A percentile compares a stretch with the other conserved stretches of the same genome.
phyloP scores from a whole-genome alignment of 1,139 yeast species.

The Trichomonascaceae sp. region DNA sequence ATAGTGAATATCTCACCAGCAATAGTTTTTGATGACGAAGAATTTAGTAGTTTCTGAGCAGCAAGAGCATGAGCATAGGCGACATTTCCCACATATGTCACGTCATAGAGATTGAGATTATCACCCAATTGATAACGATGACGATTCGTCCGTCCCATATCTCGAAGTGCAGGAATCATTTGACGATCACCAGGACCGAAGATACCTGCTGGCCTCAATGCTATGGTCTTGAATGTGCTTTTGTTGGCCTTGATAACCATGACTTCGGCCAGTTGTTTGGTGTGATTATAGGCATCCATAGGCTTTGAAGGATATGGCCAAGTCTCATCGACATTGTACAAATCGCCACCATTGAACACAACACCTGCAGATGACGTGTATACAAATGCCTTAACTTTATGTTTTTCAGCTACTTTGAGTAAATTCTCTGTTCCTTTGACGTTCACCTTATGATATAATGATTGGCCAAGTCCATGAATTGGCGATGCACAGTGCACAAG shows the following conservation, averaged over 20 bases:
- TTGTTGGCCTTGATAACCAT: conserved; percentile 62
- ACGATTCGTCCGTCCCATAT: conserved; percentile 78
- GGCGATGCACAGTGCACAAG: conserved; percentile 97
- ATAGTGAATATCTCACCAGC: conserved; percentile 86
- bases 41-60: conserved; percentile 61
- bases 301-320: conserved; percentile 90
- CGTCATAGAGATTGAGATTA: conserved; percentile 87
- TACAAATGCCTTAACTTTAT: conserved; percentile 58
- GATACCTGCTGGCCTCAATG: conserved; percentile 94
- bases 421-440: conserved; percentile 82
- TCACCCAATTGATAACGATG: conserved; percentile 91
- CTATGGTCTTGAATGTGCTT: conserved; percentile 56
- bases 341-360: conserved; percentile 86
- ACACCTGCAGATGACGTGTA: conserved; percentile 98
- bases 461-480: conserved; percentile 76
- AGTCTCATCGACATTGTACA: conserved; percentile 84
- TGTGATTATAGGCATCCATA: conserved; percentile 95
- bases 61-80: conserved; percentile 96
- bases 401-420: conserved; percentile 54
- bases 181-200: conserved; percentile 99
- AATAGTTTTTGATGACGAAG: conserved; percentile 38
- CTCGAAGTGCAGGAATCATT: conserved; percentile 84
- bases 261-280: conserved; percentile 88
- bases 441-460: conserved; percentile 81
- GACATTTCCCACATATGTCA: conserved; percentile 99